These are phyloP conservation scores for Calocybe gangraenosa DNA, from an alignment of 768 basidiomycete species.

Conservation along the genomic window DNA sequence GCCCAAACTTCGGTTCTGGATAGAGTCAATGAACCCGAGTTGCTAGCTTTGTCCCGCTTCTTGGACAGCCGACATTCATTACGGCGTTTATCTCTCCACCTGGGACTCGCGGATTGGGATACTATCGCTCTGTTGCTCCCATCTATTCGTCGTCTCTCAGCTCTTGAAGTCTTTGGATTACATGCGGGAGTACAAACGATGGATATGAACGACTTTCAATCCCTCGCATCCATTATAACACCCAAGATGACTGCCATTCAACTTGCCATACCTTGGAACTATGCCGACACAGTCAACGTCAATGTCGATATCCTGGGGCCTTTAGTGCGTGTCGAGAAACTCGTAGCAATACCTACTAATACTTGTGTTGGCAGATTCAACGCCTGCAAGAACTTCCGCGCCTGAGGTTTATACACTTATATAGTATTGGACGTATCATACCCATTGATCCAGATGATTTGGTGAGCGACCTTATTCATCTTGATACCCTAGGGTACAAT, in stretches of 20 bases:
- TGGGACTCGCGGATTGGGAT: constrained; percentile 23
- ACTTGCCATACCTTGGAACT: constrained; percentile 31
- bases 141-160: constrained; percentile 21
- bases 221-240: constrained; percentile 24
- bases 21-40: constrained; percentile 12
- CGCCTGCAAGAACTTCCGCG: constrained; percentile 18
- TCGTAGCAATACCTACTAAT: neutral
- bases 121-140: constrained; percentile 19
- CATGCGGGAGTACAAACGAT: constrained; percentile 29
- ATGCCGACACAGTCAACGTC: constrained; percentile 13
- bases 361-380: neutral
- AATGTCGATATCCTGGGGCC: constrained; percentile 19
- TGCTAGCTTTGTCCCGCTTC: constrained; percentile 24
- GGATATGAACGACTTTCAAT: constrained; percentile 18
- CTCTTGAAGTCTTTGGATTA: constrained; percentile 33
- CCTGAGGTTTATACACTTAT: constrained; percentile 35
- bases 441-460: constrained; percentile 31
- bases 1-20: constrained; percentile 19
- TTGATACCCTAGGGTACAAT: constrained; percentile 33
- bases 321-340: constrained; percentile 21
- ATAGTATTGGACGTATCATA: constrained; percentile 24
- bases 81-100: constrained; percentile 31
- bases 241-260: constrained; percentile 30
- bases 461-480: constrained; percentile 25
- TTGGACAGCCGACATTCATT: constrained; percentile 23